Base-by-base conservation (phyloP, 2,329 filamentous ascomycete genomes). In the Fusarium solani-melongenae region DNA sequence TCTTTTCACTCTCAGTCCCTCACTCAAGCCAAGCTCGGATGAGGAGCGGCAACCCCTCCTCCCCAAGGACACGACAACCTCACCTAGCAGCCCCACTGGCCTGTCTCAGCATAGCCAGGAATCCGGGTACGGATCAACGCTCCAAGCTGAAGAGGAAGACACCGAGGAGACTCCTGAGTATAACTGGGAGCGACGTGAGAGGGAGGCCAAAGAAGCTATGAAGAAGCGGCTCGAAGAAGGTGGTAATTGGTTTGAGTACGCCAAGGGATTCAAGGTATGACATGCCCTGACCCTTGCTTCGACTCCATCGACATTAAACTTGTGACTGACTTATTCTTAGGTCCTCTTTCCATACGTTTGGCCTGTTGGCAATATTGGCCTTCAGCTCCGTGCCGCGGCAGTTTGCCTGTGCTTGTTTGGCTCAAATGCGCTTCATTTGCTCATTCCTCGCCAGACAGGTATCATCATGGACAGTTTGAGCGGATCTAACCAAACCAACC, bases 381-480 rank as follows among this genome's bases (percentile, higher is more conserved):
- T 96, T 20, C 93, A 96, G 79, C 80, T 93, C 20, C 91, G 91
- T 62, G 89, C 93, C 22, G 83, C 88, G 12, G 85, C 93, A 5
- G 91, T 96, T 51, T 88, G 88, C 0, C 49, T 93, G 2, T 93
- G 93, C 74, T 85, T 96, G 24, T 80, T 95, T n/a, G 84, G 87
- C 60, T 89, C 91, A 64, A 94, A 95, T 72, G 89, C 89, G 6
- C 84, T 97, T 58, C 94, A 95, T 75, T 85, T 97, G 15, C 83
- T 97, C 46, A 90, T 94, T 34, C 94, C 94, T n/a, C 89, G 93
- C 22, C 93, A 96, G 79, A 89, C 96, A 34, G 94, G 94, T 72
- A 90, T 93, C 66, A 91, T 97, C 71, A 92, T 94, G 72, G 90
- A 96, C 77, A 89, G 89, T 69, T 83, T 97, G 24, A 86, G 86